Conservation (phyloP, 2,329 filamentous ascomycete species). For the Cordyceps tenuipes region DNA sequence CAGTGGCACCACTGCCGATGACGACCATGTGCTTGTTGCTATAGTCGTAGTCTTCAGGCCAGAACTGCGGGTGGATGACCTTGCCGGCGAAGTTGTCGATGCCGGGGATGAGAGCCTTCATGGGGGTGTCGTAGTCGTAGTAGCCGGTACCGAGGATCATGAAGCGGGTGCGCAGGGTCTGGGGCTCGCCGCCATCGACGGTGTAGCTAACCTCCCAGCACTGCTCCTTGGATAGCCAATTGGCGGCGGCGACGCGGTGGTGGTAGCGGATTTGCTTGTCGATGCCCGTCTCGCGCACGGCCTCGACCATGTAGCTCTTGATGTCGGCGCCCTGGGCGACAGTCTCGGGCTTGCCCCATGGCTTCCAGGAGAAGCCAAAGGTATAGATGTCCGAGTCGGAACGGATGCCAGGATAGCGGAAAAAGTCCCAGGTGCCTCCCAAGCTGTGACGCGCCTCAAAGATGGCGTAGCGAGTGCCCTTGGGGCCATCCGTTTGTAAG, state of each 20-base stretch:
- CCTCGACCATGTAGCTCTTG: conserved; percentile 43
- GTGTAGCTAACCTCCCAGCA: conserved; percentile 39
- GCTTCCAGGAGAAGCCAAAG: conserved; percentile 61
- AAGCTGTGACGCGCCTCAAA: conserved; percentile 60
- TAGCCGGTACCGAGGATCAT: conserved; percentile 53
- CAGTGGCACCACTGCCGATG: conserved; percentile 60
- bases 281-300: conserved; percentile 42
- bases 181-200: conserved; percentile 16
- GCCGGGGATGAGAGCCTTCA: conserved; percentile 41
- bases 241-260: conserved; percentile 39
- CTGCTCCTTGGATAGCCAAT: conserved; percentile 47
- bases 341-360: conserved; percentile 49
- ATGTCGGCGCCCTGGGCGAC: conserved; percentile 47
- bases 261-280: conserved; percentile 45
- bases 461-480: conserved; percentile 50
- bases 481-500: conserved; percentile 48
- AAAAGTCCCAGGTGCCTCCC: conserved; percentile 74
- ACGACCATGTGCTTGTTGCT: conserved; percentile 55
- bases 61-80: conserved; percentile 66
- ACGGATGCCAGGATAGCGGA: conserved; percentile 65
- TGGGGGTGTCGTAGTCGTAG: conserved; percentile 56
- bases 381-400: conserved; percentile 55
- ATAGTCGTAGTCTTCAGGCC: conserved; percentile 60
- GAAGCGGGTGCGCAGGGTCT: conserved; percentile 37
- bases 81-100: conserved; percentile 28